Evolutionary conservation across 352 stramenopile genomes (phyloP).

Genomic region (Phytophthora meadii): DNA sequence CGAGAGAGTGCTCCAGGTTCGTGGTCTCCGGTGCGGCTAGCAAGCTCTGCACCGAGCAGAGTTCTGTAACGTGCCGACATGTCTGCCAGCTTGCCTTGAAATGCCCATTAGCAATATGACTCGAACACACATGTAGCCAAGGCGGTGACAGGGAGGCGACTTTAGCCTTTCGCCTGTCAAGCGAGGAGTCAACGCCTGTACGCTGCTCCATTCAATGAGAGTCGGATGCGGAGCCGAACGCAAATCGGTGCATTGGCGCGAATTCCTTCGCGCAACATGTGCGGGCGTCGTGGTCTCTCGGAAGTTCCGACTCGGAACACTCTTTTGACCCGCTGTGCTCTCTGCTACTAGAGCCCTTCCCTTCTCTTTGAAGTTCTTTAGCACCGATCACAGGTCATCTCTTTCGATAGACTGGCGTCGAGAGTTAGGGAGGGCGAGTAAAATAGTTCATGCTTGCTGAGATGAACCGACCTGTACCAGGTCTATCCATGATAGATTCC

Average conservation of each 20-base stretch:
- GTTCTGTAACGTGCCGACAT: slow-evolving; percentile 2
- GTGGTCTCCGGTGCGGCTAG: slow-evolving; percentile 3
- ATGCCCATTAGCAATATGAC: slow-evolving; percentile 22
- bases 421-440: not conserved
- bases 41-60: not conserved
- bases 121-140: slow-evolving; percentile 24
- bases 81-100: not conserved
- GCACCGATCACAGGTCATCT: slow-evolving; percentile 2
- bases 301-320: too few species aligned
- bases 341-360: slow-evolving; percentile 8
- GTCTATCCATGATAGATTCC: too few species aligned
- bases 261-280: not conserved
- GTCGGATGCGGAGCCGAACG: slow-evolving; percentile 7
- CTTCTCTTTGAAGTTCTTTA: not conserved
- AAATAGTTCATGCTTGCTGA: too few species aligned
- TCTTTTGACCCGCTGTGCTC: not conserved
- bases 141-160: slow-evolving; percentile 11
- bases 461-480: too few species aligned
- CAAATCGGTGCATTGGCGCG: slow-evolving; percentile 11
- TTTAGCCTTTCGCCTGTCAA: slow-evolving; percentile 18
- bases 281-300: too few species aligned
- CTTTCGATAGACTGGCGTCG: slow-evolving; percentile 6
- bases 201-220: slow-evolving; percentile 10
- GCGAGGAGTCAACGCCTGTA: slow-evolving; percentile 1
- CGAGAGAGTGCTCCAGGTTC: slow-evolving; percentile 5